phyloP scores from a whole-genome alignment of 106 monocot genomes.

The Acanthochlamys bracteata region DNA sequence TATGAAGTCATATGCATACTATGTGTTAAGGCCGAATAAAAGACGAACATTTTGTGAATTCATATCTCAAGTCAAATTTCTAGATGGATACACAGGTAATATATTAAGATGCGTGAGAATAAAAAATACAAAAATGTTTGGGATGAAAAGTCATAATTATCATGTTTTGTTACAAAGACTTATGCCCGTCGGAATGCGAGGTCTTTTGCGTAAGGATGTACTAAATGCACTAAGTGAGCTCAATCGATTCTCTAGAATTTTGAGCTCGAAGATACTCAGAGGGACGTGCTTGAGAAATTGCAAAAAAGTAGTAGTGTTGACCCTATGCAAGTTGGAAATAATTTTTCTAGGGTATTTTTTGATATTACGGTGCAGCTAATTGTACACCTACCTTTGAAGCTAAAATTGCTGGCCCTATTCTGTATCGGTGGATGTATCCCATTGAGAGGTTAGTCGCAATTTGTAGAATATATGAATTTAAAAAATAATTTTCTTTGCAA shows the following conservation, averaged over 20 bases:
- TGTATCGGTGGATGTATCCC: conserved; percentile 20
- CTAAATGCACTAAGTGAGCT: conserved; percentile 1
- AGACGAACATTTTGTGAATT: background rate
- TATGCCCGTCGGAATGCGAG: background rate
- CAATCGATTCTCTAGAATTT: conserved; percentile 3
- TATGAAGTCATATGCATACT: background rate
- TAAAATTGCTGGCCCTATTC: conserved; percentile 9
- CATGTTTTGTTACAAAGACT: conserved; percentile 6
- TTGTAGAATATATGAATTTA: no score
- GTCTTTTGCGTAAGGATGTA: background rate
- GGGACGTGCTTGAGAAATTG: conserved; percentile 2
- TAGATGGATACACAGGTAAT: background rate
- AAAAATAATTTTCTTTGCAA: no score
- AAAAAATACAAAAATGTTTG: background rate
- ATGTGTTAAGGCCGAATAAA: background rate
- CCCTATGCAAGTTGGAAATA: conserved; percentile 14
- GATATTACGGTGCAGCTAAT: conserved; percentile 20
- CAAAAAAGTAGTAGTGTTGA: conserved; percentile 4
- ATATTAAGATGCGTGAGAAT: background rate
- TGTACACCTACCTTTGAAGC: conserved; percentile 10
- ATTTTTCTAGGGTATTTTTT: conserved; percentile 19
- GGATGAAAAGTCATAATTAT: conserved; percentile 14
- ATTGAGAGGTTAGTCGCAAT: conserved; percentile 11
- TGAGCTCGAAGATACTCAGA: conserved; percentile 5
- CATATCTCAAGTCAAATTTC: background rate